A percentile compares a stretch with the other conserved stretches of the same genome.
Evolutionary conservation across 2,329 filamentous ascomycete species (phyloP).

Genomic region (Metarhizium brunneum): DNA sequence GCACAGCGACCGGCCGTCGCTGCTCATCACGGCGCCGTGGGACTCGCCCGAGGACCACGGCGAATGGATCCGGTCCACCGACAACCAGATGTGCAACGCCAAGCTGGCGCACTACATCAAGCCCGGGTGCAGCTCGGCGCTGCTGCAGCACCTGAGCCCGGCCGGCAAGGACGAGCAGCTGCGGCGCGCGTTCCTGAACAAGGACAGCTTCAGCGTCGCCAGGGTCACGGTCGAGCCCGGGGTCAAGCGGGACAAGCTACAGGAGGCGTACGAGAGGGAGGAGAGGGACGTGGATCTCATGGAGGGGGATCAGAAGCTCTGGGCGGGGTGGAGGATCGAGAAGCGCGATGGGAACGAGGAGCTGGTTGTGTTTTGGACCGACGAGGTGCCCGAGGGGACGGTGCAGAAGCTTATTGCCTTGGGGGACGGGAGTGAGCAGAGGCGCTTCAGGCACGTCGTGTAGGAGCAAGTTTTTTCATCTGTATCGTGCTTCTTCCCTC

Average conservation of each 20-base stretch:
- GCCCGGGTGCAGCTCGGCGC: constrained; percentile 20
- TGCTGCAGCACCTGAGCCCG: constrained; percentile 32
- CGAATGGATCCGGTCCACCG: constrained; percentile 32
- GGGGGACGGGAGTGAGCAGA: constrained; percentile 12
- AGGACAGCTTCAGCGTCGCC: constrained; percentile 25
- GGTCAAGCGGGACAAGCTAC: constrained; percentile 21
- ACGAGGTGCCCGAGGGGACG: constrained; percentile 24
- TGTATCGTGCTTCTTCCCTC: not conserved
- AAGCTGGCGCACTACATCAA: constrained; percentile 24
- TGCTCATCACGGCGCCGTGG: constrained; percentile 38
- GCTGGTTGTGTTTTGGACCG: constrained; percentile 30
- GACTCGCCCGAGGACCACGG: constrained; percentile 29
- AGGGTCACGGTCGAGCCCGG: constrained; percentile 21
- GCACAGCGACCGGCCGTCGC: constrained; percentile 23
- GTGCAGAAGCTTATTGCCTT: constrained; percentile 15
- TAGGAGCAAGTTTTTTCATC: not conserved
- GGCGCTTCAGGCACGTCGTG: constrained; percentile 16
- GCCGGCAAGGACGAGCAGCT: constrained; percentile 16
- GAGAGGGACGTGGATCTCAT: constrained; percentile 21
- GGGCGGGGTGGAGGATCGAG: constrained; percentile 34
- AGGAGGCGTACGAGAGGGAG: constrained; percentile 22
- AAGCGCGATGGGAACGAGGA: constrained; percentile 23
- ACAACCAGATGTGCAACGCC: constrained; percentile 27
- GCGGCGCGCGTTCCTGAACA: constrained; percentile 14
- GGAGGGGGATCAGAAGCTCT: constrained; percentile 22